These are phyloP conservation scores for Aquilaria sinensis DNA, from an alignment of 345 rosid species.

Conservation along the genomic window DNA sequence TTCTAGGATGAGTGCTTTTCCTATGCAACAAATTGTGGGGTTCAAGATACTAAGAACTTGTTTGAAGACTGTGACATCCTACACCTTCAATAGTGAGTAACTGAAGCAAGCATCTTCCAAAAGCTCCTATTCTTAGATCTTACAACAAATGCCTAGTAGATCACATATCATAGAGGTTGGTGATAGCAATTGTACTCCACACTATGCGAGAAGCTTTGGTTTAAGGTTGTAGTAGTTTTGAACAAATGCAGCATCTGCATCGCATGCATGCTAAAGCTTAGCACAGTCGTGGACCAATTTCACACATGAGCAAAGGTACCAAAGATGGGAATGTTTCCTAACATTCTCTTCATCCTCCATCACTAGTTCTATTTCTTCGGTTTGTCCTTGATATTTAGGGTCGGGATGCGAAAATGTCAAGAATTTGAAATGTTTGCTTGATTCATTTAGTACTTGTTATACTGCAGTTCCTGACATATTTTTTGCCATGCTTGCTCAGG, in stretches of 20 bases:
- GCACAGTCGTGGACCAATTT: constrained; percentile 38
- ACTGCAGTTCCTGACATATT: not conserved
- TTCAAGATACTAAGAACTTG: constrained; percentile 82
- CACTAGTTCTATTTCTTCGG: not conserved
- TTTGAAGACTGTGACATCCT: constrained; percentile 77
- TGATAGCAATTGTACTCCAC: constrained; percentile 40
- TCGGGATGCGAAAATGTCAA: too few species aligned
- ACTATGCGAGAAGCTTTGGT: constrained; percentile 68
- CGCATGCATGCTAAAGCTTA: constrained; percentile 55
- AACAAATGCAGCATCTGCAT: constrained; percentile 79
- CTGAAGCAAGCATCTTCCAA: constrained; percentile 62
- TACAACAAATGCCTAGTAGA: constrained; percentile 40
- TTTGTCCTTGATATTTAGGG: not conserved
- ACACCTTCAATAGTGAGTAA: constrained; percentile 66
- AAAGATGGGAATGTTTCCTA: not conserved
- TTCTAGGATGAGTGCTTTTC: too few species aligned
- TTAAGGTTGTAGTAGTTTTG: constrained; percentile 71
- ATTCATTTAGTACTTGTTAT: not conserved
- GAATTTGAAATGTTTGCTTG: too few species aligned
- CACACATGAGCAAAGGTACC: constrained; percentile 43
- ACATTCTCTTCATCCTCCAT: not conserved
- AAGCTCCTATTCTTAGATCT: constrained; percentile 53
- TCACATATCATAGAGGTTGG: constrained; percentile 56
- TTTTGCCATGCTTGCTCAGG: not conserved
- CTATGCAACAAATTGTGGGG: constrained; percentile 85